A percentile compares a stretch with the other conserved stretches of the same genome.
These are phyloP conservation scores for Aspergillus campestris DNA, from an alignment of 495 filamentous ascomycete species.

Conservation along the genomic window DNA sequence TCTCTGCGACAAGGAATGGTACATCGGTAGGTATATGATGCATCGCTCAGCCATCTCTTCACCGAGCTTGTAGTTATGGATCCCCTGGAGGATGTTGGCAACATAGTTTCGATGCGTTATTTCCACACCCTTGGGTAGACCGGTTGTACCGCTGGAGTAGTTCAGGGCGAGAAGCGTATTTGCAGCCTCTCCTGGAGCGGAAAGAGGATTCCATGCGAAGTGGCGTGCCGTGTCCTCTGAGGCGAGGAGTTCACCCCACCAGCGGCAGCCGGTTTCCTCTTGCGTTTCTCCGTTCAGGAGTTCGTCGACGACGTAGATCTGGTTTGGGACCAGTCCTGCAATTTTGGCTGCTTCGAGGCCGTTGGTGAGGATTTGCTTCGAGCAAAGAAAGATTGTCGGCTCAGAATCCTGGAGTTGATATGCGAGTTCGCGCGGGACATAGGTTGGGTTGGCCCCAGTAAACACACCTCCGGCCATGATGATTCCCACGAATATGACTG, in stretches of 20 bases:
- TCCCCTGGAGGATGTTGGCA: conserved; percentile 56
- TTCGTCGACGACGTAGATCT: conserved; percentile 45
- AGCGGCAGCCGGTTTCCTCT: conserved; percentile 30
- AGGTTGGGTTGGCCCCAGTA: conserved; percentile 71
- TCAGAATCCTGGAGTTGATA: conserved; percentile 67
- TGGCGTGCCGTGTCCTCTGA: conserved; percentile 32
- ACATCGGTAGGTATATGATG: conserved; percentile 63
- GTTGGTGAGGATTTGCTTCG: conserved; percentile 34
- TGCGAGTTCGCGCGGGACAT: conserved; percentile 59
- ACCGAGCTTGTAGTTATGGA: conserved; percentile 32
- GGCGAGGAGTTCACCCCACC: conserved; percentile 44
- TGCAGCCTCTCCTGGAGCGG: conserved; percentile 26
- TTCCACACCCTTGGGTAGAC: conserved; percentile 76
- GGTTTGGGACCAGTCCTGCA: conserved; percentile 27
- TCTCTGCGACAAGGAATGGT: conserved; percentile 55
- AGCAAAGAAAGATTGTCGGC: conserved; percentile 54
- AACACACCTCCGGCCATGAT: conserved; percentile 75
- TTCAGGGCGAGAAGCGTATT: conserved; percentile 50
- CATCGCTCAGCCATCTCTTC: conserved; percentile 19
- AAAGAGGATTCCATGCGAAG: conserved; percentile 36
- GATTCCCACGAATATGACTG: conserved; percentile 63
- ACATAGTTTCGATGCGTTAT: conserved; percentile 67
- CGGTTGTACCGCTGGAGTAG: conserved; percentile 73
- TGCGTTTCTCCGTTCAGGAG: conserved; percentile 27
- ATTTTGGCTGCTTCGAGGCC: conserved; percentile 36